Percentiles rank a stretch among this genome's conserved stretches.
Evolutionary conservation across 2,329 filamentous ascomycete genomes (phyloP).

Genomic region (Trichophyton rubrum): DNA sequence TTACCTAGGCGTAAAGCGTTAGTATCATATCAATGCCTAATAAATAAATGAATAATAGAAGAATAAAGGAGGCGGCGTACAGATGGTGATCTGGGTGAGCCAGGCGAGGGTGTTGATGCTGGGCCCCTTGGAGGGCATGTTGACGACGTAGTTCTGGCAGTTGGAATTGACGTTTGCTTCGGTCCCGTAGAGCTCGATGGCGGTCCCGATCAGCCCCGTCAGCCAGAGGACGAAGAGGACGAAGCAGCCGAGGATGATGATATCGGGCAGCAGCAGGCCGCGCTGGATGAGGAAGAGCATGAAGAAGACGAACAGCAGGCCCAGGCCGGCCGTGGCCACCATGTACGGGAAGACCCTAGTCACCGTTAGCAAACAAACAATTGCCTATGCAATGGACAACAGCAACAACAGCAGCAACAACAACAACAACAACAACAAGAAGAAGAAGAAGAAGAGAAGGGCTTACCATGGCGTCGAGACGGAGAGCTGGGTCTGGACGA

Average conservation of each 20-base stretch:
- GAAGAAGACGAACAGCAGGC: conserved; percentile 46
- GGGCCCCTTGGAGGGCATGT: conserved; percentile 35
- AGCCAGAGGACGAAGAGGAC: conserved; percentile 51
- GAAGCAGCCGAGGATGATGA: conserved; percentile 49
- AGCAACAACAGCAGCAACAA: too few species aligned
- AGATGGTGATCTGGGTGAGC: conserved; percentile 51
- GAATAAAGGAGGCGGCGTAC: conserved; percentile 25
- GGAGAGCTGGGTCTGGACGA: conserved; percentile 43
- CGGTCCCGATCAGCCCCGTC: conserved; percentile 50
- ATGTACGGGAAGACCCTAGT: conserved; percentile 53
- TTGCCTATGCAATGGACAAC: background rate
- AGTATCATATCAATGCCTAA: conserved; percentile 11
- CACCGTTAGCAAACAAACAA: background rate
- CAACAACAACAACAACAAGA: too few species aligned
- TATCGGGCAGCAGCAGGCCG: conserved; percentile 44
- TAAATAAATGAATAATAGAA: background rate
- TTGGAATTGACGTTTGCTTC: conserved; percentile 45
- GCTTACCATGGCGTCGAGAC: conserved; percentile 50
- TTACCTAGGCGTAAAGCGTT: conserved; percentile 31
- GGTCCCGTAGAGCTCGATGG: conserved; percentile 48
- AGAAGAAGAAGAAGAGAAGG: background rate
- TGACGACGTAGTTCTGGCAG: conserved; percentile 45
- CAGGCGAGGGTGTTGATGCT: conserved; percentile 47
- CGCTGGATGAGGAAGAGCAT: conserved; percentile 46
- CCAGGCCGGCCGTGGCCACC: conserved; percentile 45